Conservation (phyloP, 257 asterid species). For the Fraxinus cuspidata region DNA sequence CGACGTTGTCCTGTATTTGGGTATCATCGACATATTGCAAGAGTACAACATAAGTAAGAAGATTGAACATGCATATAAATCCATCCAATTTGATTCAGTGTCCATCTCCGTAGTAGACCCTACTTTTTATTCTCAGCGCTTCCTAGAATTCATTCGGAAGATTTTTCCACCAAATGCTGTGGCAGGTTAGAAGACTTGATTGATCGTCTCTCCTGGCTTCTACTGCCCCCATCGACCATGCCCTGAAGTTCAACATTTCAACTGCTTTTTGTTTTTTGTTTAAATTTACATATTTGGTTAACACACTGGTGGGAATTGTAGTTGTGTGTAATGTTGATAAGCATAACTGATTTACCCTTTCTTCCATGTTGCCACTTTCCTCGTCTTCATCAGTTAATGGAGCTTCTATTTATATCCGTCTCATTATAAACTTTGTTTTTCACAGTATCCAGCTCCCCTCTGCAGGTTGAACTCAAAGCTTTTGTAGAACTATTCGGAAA, state of each 20-base stretch:
- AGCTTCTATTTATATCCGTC: too few species aligned
- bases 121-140: slow-evolving; percentile 76
- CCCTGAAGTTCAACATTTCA: neutral
- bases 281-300: neutral
- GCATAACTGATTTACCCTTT: neutral
- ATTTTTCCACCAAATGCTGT: slow-evolving; percentile 63
- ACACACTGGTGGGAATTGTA: neutral
- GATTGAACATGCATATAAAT: slow-evolving; percentile 84
- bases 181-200: slow-evolving; percentile 26
- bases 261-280: neutral
- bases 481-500: too few species aligned
- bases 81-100: slow-evolving; percentile 77
- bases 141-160: slow-evolving; percentile 77
- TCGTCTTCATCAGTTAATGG: neutral
- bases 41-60: slow-evolving; percentile 85
- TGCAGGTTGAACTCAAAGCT: too few species aligned
- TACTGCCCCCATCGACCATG: neutral
- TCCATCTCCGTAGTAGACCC: slow-evolving; percentile 96
- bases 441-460: too few species aligned
- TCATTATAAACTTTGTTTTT: too few species aligned
- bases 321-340: neutral
- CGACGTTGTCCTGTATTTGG: slow-evolving; percentile 85
- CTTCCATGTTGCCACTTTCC: neutral
- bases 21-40: slow-evolving; percentile 93
- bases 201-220: slow-evolving; percentile 1